A percentile compares a stretch with the other conserved stretches of the same genome.
Conservation (phyloP, 768 basidiomycete species). For the Chalciporus pseudorubinellus region DNA sequence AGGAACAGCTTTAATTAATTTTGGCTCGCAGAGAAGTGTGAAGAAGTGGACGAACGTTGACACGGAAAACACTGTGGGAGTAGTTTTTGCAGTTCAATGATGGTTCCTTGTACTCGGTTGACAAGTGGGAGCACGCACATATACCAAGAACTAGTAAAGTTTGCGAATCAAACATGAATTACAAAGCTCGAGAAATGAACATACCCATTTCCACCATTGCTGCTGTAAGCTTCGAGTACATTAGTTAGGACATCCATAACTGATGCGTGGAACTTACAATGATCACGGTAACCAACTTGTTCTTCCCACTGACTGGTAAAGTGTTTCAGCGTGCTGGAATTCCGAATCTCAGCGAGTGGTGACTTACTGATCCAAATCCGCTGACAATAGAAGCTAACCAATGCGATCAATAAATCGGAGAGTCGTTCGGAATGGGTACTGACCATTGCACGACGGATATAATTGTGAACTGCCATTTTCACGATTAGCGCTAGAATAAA, state of each 20-base stretch:
- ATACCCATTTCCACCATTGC: slow-evolving; percentile 1
- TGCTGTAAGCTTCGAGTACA: background rate
- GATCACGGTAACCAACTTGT: slow-evolving; percentile 7
- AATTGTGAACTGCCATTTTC: slow-evolving; percentile 2
- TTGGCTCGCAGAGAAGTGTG: too few relatives aligned
- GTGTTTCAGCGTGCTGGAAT: background rate
- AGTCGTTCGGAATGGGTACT: background rate
- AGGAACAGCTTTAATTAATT: background rate
- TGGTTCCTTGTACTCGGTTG: background rate
- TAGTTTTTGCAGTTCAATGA: background rate
- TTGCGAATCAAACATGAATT: background rate
- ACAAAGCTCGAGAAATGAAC: background rate
- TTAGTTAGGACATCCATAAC: background rate
- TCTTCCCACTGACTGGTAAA: slow-evolving; percentile 15
- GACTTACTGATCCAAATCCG: slow-evolving; percentile 17
- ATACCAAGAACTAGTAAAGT: slow-evolving; percentile 3
- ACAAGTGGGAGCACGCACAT: slow-evolving; percentile 3
- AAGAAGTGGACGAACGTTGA: slow-evolving; percentile 2
- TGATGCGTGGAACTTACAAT: slow-evolving; percentile 7
- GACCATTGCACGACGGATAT: slow-evolving; percentile 12
- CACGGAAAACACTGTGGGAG: background rate
- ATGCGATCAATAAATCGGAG: background rate
- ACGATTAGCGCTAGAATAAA: background rate
- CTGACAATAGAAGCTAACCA: slow-evolving; percentile 13
- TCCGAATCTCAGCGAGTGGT: background rate